These are phyloP conservation scores for Cutaneotrichosporon arboriforme DNA, from an alignment of 1,284 basidiomycete genomes.

Conservation along the genomic window DNA sequence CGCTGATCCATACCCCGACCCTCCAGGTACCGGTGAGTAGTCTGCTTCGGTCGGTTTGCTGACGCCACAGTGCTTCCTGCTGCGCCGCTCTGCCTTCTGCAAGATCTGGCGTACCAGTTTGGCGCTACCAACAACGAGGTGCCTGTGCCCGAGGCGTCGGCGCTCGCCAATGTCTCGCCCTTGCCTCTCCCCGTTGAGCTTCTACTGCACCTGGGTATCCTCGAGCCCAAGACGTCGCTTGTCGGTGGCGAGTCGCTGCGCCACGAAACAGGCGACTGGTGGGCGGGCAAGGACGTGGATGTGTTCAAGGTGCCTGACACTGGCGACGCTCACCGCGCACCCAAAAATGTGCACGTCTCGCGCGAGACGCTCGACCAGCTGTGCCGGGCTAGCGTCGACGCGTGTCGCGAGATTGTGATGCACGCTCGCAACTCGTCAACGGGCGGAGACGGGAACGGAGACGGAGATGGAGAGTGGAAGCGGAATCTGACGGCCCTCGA, in stretches of 20 bases:
- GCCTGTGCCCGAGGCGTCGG: slow-evolving; percentile 13
- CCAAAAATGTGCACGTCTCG: slow-evolving; percentile 5
- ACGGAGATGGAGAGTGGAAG: not conserved
- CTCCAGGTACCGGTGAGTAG: slow-evolving; percentile 11
- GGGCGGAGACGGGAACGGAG: too few relatives aligned
- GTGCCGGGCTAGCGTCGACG: slow-evolving; percentile 8
- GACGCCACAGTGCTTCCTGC: slow-evolving; percentile 23
- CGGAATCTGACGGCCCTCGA: slow-evolving; percentile 8
- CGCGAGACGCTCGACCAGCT: slow-evolving; percentile 4
- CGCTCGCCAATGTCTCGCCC: slow-evolving; percentile 24
- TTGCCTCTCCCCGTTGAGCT: slow-evolving; percentile 24
- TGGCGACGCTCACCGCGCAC: not conserved
- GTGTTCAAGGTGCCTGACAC: not conserved
- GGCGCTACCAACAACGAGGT: slow-evolving; percentile 5
- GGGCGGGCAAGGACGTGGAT: slow-evolving; percentile 10
- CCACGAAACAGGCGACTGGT: slow-evolving; percentile 12
- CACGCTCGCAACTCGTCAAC: slow-evolving; percentile 1
- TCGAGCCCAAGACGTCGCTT: slow-evolving; percentile 4
- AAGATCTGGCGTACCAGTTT: slow-evolving; percentile 26
- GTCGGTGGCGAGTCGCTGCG: slow-evolving; percentile 3
- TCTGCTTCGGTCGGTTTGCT: not conserved
- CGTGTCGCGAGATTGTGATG: slow-evolving; percentile 13
- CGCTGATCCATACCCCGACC: slow-evolving; percentile 10
- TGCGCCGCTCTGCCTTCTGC: slow-evolving; percentile 25
- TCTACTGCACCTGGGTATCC: slow-evolving; percentile 22